Percentiles rank a stretch among this genome's conserved stretches.
Conservation (phyloP, 164 flowering plant genomes). For the Warburgia ugandensis region DNA sequence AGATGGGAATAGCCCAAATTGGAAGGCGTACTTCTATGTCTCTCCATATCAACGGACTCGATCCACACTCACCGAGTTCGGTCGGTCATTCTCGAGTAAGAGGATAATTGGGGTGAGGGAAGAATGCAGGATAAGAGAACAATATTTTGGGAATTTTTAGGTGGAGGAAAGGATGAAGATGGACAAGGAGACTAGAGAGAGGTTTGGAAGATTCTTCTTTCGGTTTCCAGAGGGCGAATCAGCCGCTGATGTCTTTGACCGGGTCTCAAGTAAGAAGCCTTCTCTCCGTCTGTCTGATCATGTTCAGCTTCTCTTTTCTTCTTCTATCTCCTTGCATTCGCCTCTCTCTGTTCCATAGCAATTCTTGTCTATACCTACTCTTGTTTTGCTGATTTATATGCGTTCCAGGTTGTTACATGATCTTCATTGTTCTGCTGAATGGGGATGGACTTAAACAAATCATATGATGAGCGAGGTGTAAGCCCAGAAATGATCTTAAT, state of each 20-base stretch:
- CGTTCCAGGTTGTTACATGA: too few relatives aligned
- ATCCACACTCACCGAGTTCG: conserved; percentile 75
- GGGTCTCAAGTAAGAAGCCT: conserved; percentile 65
- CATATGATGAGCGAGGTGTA: too few relatives aligned
- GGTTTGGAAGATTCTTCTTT: conserved; percentile 83
- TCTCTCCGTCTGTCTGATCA: background rate
- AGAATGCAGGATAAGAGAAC: conserved; percentile 88
- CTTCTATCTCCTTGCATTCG: background rate
- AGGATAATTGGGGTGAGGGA: conserved; percentile 82
- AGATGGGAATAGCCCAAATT: conserved; percentile 14
- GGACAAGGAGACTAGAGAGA: conserved; percentile 62
- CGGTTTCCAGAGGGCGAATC: conserved; percentile 99
- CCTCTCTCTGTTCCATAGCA: too few relatives aligned
- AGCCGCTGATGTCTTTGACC: conserved; percentile 91
- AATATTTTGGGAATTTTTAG: conserved; percentile 96
- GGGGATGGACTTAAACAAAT: too few relatives aligned
- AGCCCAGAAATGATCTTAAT: too few relatives aligned
- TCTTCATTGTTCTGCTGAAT: too few relatives aligned
- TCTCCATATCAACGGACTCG: conserved; percentile 83
- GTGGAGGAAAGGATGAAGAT: conserved; percentile 72
- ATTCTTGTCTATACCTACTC: too few relatives aligned
- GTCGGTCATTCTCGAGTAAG: conserved; percentile 47
- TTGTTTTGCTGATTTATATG: too few relatives aligned
- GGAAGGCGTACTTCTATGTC: conserved; percentile 83
- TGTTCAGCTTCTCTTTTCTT: too few relatives aligned